phyloP scores from a whole-genome alignment of 164 flowering plant species.

The Magnolia kwangsiensis region DNA sequence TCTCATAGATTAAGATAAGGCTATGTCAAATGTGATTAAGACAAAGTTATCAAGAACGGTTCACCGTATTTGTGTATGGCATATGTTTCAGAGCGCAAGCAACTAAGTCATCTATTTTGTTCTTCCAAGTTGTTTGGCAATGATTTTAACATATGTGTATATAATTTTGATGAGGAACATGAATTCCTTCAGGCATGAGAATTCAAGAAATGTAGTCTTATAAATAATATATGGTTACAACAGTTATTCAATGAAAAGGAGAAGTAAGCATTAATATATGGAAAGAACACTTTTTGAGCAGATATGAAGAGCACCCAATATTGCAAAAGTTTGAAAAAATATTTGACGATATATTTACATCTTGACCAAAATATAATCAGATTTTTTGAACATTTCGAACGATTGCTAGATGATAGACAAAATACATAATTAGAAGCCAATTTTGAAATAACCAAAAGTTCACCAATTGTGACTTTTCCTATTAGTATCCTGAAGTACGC shows the following conservation, averaged over 20 bases:
- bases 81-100: constrained; percentile 11
- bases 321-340: neutral
- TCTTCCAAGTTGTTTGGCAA: neutral
- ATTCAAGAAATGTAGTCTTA: neutral
- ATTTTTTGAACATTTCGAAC: neutral
- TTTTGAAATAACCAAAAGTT: neutral
- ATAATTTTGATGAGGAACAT: neutral
- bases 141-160: neutral
- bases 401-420: neutral
- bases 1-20: constrained; percentile 2
- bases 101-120: constrained; percentile 1
- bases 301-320: neutral
- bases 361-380: neutral
- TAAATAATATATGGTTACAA: constrained; percentile 11
- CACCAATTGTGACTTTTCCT: neutral
- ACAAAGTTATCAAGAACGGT: constrained; percentile 1
- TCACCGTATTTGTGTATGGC: constrained; percentile 12
- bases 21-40: constrained; percentile 5
- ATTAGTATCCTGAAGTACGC: neutral
- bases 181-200: constrained; percentile 1
- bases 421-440: neutral
- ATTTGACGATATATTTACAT: neutral
- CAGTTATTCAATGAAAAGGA: constrained; percentile 2
- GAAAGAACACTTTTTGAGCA: constrained; percentile 5
- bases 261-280: constrained; percentile 14